Base-by-base conservation (phyloP, 2,329 filamentous ascomycete species). In the Biscogniauxia marginata region DNA sequence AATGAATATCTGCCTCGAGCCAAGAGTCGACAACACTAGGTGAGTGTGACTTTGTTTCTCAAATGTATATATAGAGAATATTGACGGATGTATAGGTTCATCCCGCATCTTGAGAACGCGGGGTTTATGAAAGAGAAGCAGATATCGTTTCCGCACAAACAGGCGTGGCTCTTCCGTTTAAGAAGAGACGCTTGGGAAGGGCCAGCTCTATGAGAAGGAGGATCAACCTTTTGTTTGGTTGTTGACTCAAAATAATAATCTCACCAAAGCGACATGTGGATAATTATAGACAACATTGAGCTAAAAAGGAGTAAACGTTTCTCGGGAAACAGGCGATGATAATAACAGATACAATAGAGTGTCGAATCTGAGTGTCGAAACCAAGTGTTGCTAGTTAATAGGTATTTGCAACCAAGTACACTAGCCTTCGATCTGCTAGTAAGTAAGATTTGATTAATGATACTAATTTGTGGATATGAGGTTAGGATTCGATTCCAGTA, bases 51-150 rank as follows among this genome's bases (percentile, higher is more conserved):
- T 8, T n/a, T 39, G 3, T 20, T 30, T 4, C 9, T 13, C 19
- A 18, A 3, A 19, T 3, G 2, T 22, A 9, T n/a, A n/a, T n/a
- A 18, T 22, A 11, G n/a, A n/a, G n/a, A n/a, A 50, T 55, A 51
- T 53, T 62, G 49, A 61, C 48, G 2, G 18, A 19, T 34, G 11
- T 55, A 22, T 55, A 91, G 89, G 64, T 81, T 92, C 54, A 85
- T 88, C 61, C 72, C 79, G 6, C 91, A 93, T 60, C 82, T 96
- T 16, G 82, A 90, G 59, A 75, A 84, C 6, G 81, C 82, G 0
- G 93, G 93, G 0, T 99, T 98, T 70, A 85, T 88, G 63, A 95
- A 91, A 69, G 90, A 96, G 74, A 86, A 86, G 57, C 91, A 97
- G 68, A 81, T 98, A 50, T 83, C 87, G 1, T 92, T 99, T 62